Conservation (phyloP, 2,329 filamentous ascomycete genomes). For the Purpureocillium takamizusanense region DNA sequence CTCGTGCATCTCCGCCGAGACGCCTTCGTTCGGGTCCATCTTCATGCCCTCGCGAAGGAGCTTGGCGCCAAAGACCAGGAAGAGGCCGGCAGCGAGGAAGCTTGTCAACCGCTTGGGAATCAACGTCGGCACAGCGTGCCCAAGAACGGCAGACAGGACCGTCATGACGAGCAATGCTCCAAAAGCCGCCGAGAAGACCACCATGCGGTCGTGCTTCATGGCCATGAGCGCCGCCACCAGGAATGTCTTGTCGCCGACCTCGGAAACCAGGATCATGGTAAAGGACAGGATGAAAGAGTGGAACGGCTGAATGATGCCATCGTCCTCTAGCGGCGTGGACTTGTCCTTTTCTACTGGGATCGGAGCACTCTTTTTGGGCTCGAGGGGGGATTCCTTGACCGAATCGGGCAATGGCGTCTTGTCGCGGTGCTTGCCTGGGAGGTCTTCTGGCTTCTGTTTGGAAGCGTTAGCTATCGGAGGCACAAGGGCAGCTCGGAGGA, state of each 20-base stretch:
- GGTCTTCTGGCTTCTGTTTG: slow-evolving; percentile 65
- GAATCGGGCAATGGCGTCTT: slow-evolving; percentile 61
- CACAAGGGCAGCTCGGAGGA: background rate
- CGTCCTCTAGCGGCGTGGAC: slow-evolving; percentile 26
- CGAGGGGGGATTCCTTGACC: slow-evolving; percentile 55
- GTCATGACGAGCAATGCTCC: slow-evolving; percentile 90
- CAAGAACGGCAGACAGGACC: slow-evolving; percentile 81
- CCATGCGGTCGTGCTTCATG: slow-evolving; percentile 89
- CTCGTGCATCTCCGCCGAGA: slow-evolving; percentile 95
- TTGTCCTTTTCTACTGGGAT: slow-evolving; percentile 5
- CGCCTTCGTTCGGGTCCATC: slow-evolving; percentile 84
- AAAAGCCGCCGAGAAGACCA: slow-evolving; percentile 94
- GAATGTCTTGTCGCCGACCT: slow-evolving; percentile 98
- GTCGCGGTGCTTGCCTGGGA: slow-evolving; percentile 71
- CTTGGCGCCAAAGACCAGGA: slow-evolving; percentile 81
- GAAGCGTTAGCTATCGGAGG: background rate
- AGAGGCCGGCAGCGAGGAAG: slow-evolving; percentile 74
- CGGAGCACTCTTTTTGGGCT: slow-evolving; percentile 22
- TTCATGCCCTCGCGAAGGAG: slow-evolving; percentile 78
- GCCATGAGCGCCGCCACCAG: slow-evolving; percentile 96
- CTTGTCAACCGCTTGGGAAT: slow-evolving; percentile 88
- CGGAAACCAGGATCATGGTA: slow-evolving; percentile 95
- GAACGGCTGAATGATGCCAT: slow-evolving; percentile 64
- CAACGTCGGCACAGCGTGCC: slow-evolving; percentile 82
- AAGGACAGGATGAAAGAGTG: slow-evolving; percentile 90